Base-by-base conservation (phyloP, 2,329 filamentous ascomycete species). In the Thielaviopsis musarum region DNA sequence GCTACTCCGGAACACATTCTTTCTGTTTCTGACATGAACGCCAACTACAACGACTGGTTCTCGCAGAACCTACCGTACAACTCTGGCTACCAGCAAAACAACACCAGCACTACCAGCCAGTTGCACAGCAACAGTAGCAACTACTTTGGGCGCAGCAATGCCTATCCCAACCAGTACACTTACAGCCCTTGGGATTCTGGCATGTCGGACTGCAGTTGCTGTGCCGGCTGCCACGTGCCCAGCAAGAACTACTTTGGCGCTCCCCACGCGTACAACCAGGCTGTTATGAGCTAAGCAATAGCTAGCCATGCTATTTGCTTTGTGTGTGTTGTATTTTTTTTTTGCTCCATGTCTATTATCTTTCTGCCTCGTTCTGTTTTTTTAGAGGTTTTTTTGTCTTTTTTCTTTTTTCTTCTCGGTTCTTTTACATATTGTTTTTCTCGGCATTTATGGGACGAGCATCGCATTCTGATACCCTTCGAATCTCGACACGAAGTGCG, bases 41-140 rank as follows among this genome's bases (percentile, higher is more conserved):
- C 74, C 22, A 76, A 73, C 41, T 82, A 82, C 68, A 76, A 78
- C 26, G 79, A 82, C 52, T 82, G 77, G 77, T 80, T 82, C 62
- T 70, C 72, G 9, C 72, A 75, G 61, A 67, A 70, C 22, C 69
- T 70, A 6, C 73, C 74, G 65, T 74, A 75, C 62, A 71, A 71
- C 63, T 72, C 62, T 19, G 73, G 74, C 19, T 78, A 76, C 59
- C 67, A 67, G 7, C 73, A 74, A 60, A 68, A 66, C 59, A 65
- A 60, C 38, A 45, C 38, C 38, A 45, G 1, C 38, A n/a, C 13
- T 10, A 45, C 15, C 15, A 45, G 17, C 38, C 38, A 45, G 38
- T n/a, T 45, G 38, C 38, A 45, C 17, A 34, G 10, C 54, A 73
- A 70, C 58, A 66, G 66, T n/a, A 73, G 71, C 9, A 26, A 34